Conservation (phyloP, 495 filamentous ascomycete genomes). For the Aspergillus wentii region DNA sequence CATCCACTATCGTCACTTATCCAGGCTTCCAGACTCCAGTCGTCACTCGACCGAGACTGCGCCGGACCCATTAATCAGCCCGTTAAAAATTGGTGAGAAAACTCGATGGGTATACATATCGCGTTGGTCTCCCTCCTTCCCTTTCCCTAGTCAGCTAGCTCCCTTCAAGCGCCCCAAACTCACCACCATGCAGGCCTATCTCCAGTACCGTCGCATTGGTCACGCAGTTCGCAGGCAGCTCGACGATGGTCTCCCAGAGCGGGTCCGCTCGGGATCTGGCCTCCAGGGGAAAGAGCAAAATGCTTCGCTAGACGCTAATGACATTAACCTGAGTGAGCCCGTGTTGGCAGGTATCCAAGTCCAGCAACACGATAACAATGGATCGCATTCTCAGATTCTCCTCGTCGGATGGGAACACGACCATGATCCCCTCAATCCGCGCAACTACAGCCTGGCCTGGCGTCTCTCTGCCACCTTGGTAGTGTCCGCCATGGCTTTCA, state of each 20-base stretch:
- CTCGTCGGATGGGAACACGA: constrained; percentile 54
- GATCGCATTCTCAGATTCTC: not conserved
- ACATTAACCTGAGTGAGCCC: too few species aligned
- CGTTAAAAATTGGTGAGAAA: not conserved
- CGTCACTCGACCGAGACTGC: not conserved
- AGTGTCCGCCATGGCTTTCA: constrained; percentile 47
- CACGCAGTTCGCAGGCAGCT: constrained; percentile 8
- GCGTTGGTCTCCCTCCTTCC: constrained; percentile 9
- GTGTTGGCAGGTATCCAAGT: constrained; percentile 4
- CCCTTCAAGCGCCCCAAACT: not conserved
- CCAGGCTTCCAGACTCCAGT: too few species aligned
- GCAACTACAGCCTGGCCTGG: constrained; percentile 43
- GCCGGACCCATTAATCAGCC: not conserved
- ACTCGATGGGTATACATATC: too few species aligned
- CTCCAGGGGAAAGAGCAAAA: not conserved
- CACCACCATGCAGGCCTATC: constrained; percentile 10
- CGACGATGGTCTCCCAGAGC: not conserved
- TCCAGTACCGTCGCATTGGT: constrained; percentile 11
- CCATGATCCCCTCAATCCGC: constrained; percentile 51
- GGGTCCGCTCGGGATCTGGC: not conserved
- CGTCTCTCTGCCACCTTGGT: constrained; percentile 40
- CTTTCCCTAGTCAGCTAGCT: not conserved
- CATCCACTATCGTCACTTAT: too few species aligned
- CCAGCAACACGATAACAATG: constrained; percentile 1
- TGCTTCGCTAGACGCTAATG: not conserved